Base-by-base conservation (phyloP, 179 eudicot genomes). In the Silene vulgaris region DNA sequence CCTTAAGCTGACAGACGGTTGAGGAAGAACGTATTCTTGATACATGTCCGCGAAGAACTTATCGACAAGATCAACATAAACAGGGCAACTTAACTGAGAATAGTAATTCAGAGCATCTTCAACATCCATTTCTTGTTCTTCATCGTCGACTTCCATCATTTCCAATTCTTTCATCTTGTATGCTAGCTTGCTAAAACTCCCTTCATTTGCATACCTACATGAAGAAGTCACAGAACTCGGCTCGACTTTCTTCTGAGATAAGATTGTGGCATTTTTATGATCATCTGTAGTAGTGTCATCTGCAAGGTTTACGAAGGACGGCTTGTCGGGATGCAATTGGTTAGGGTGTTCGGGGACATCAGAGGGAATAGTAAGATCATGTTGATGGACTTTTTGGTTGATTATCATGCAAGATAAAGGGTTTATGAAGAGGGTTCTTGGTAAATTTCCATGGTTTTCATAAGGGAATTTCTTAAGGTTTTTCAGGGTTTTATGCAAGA, bases 31-130 rank as follows among this genome's bases (percentile, higher is more conserved):
- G 78, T 78, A 90, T 28, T 93, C 98, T 0, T 80, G 66, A 67
- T 88, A 84, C 90, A 90, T 89, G 68, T 93, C 97, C 85, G 82
- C 83, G 87, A 90, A 93, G 82, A 91, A 91, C 64, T 85, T 84
- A 80, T 91, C 86, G 19, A 91, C 88, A n/a, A 93, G 87, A n/a
- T 89, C 97, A 0, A 84, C 89, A 78, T 93, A 91, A 57, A 78
- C 86, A 0, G 96, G 97, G 30, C 90, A 80, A 19, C 82, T 91
- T 35, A 91, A 91, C 12, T 85, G 85, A 4, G 97, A 92, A 54
- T 91, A 93, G 79, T 86, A 88, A 64, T 88, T 90, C 50, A 91
- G 87, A 0, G 88, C 96, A 57, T 93, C 98, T 84, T 90, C 93
- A 45, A 93, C 82, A 82, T 93, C 98, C 77, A 90, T 59, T 17